A percentile compares a stretch with the other conserved stretches of the same genome.
Evolutionary conservation across 2,329 filamentous ascomycete species (phyloP).

Genomic region (Dothideomycetes sp.): DNA sequence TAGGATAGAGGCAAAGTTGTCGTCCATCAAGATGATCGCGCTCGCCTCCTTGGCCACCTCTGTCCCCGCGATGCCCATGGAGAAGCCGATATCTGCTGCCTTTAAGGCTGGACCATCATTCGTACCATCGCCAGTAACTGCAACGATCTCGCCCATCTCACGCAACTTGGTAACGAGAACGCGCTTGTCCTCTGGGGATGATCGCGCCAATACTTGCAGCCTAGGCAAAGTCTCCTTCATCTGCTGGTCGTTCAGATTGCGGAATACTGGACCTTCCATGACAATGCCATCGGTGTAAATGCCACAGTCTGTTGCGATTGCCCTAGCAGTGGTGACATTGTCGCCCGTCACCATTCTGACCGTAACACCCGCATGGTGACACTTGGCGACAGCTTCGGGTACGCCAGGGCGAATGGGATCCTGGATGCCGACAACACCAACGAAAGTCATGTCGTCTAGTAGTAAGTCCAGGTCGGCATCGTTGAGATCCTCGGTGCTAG

Average conservation of each 20-base stretch:
- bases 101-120: constrained; percentile 76
- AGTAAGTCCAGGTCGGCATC: constrained; percentile 52
- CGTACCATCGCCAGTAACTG: constrained; percentile 73
- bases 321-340: constrained; percentile 67
- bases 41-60: constrained; percentile 80
- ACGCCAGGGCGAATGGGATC: constrained; percentile 69
- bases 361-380: constrained; percentile 65
- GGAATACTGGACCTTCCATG: constrained; percentile 70
- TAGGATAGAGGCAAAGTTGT: constrained; percentile 76
- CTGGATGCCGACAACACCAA: constrained; percentile 68
- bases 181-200: constrained; percentile 67
- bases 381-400: constrained; percentile 59
- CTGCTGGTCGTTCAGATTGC: constrained; percentile 55
- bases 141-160: constrained; percentile 64
- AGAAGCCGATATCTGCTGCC: constrained; percentile 72
- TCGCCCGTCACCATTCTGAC: constrained; percentile 82
- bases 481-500: constrained; percentile 11
- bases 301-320: constrained; percentile 69
- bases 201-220: constrained; percentile 61
- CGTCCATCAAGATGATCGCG: constrained; percentile 70
- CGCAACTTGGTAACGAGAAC: constrained; percentile 61
- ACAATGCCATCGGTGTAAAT: constrained; percentile 62
- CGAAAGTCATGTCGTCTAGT: constrained; percentile 55
- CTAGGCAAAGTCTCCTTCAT: constrained; percentile 58
- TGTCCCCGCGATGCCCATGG: constrained; percentile 75